Evolutionary conservation across 2,329 filamentous ascomycete species (phyloP).

Genomic region (Diaporthe sp.): DNA sequence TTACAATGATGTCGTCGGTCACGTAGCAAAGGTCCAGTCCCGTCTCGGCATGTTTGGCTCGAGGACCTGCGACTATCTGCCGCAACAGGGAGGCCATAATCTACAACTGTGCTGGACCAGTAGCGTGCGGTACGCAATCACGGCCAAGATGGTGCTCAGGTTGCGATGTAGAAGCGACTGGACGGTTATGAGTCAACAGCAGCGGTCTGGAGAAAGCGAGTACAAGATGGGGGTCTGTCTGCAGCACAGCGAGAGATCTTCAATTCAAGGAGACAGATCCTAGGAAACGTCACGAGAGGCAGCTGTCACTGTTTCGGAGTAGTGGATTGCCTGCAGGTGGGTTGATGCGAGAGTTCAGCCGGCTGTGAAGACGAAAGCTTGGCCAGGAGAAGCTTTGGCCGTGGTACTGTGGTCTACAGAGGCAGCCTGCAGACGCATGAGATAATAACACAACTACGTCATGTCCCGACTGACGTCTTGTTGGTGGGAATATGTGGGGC

Average conservation of each 20-base stretch:
- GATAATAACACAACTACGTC: slow-evolving; percentile 17
- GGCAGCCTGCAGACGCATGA: slow-evolving; percentile 14
- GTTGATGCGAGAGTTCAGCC: background rate
- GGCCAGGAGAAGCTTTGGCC: background rate
- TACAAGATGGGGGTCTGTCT: background rate
- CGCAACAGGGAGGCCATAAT: slow-evolving; percentile 82
- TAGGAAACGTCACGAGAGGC: background rate
- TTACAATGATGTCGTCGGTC: slow-evolving; percentile 80
- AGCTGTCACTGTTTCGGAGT: background rate
- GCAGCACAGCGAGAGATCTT: background rate
- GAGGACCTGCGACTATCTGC: slow-evolving; percentile 91
- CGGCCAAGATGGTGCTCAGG: too few relatives aligned
- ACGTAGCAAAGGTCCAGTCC: slow-evolving; percentile 97
- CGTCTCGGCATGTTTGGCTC: slow-evolving; percentile 86
- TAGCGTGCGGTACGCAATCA: background rate
- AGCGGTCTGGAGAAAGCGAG: background rate
- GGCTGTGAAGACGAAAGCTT: background rate
- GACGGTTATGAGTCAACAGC: background rate
- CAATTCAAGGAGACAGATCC: background rate
- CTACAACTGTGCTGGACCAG: background rate
- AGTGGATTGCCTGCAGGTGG: background rate
- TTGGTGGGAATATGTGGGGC: slow-evolving; percentile 23
- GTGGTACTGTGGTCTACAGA: background rate
- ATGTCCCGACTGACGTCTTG: slow-evolving; percentile 24
- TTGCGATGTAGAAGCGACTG: background rate